phyloP scores from a whole-genome alignment of 2,329 filamentous ascomycete species.

The Penicillium sp. region DNA sequence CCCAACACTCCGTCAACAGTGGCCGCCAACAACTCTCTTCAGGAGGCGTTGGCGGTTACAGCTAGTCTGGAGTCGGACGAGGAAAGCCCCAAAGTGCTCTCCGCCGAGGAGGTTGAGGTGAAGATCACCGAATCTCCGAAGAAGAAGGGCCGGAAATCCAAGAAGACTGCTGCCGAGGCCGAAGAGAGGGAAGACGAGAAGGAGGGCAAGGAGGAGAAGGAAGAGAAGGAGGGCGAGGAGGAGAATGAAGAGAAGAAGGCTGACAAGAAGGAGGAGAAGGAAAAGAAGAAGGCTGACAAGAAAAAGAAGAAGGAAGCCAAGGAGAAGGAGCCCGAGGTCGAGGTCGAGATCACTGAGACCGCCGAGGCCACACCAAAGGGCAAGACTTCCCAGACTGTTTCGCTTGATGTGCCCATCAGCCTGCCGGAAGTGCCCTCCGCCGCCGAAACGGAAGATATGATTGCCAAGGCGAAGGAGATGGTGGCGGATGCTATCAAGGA shows the following conservation, averaged over 20 bases:
- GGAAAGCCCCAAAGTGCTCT: slow-evolving; percentile 12
- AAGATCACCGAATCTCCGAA: slow-evolving; percentile 16
- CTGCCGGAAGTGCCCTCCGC: slow-evolving; percentile 64
- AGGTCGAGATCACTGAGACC: slow-evolving; percentile 62
- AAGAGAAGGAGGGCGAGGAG: slow-evolving; percentile 46
- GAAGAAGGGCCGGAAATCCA: slow-evolving; percentile 21
- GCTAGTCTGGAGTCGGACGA: slow-evolving; percentile 30
- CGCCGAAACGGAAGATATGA: slow-evolving; percentile 75
- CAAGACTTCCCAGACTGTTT: slow-evolving; percentile 67
- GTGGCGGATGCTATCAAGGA: slow-evolving; percentile 63
- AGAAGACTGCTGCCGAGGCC: slow-evolving; percentile 18
- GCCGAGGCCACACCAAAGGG: slow-evolving; percentile 51
- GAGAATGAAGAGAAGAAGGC: slow-evolving; percentile 54
- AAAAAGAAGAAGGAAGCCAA: slow-evolving; percentile 46
- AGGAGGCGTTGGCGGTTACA: slow-evolving; percentile 45
- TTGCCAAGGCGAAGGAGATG: slow-evolving; percentile 82
- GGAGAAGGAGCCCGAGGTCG: slow-evolving; percentile 42
- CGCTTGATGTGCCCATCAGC: slow-evolving; percentile 67
- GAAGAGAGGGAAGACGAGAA: slow-evolving; percentile 16
- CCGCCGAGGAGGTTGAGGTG: slow-evolving; percentile 25
- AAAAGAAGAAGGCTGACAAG: slow-evolving; percentile 46
- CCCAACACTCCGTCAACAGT: slow-evolving; percentile 45
- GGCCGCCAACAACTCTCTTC: slow-evolving; percentile 46
- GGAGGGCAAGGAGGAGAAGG: slow-evolving; percentile 43
- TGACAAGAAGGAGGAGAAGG: slow-evolving; percentile 45